A percentile compares a stretch with the other conserved stretches of the same genome.
These are phyloP conservation scores for Talaromyces marneffei DNA, from an alignment of 2,329 filamentous ascomycete species.

Conservation along the genomic window DNA sequence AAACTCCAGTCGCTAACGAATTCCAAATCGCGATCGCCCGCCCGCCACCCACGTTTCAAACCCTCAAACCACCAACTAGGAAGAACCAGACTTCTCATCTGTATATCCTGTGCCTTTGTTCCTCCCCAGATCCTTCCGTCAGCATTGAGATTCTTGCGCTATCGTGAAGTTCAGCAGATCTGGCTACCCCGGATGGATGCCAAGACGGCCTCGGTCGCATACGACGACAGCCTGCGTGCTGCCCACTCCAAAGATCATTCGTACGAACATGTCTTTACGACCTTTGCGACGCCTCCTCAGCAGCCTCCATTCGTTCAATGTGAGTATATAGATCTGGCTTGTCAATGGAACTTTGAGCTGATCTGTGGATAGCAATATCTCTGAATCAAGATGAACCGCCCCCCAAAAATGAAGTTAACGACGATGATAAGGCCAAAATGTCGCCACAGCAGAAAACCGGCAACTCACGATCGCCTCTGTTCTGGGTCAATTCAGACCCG, in stretches of 20 bases:
- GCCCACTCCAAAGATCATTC: conserved; percentile 13
- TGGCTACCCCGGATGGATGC: conserved; percentile 24
- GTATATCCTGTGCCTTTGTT: background rate
- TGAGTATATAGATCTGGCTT: background rate
- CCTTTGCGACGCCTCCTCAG: conserved; percentile 20
- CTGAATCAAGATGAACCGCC: background rate
- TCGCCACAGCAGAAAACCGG: conserved; percentile 24
- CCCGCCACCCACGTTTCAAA: background rate
- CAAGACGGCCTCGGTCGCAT: conserved; percentile 20
- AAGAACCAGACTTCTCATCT: background rate
- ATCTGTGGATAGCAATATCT: background rate
- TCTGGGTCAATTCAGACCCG: conserved; percentile 37
- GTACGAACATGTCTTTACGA: conserved; percentile 26
- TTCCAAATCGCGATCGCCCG: background rate
- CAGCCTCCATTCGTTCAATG: conserved; percentile 2
- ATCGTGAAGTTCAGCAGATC: background rate
- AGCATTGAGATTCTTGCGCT: background rate
- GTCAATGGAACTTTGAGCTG: background rate
- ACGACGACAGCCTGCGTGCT: conserved; percentile 15
- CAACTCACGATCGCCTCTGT: conserved; percentile 31
- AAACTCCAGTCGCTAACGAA: background rate
- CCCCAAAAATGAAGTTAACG: conserved; percentile 1
- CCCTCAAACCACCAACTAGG: background rate
- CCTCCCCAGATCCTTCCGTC: background rate
- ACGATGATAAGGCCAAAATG: conserved; percentile 2